Evolutionary conservation across 345 rosid species (phyloP).

Genomic region (Clarkia xantiana): DNA sequence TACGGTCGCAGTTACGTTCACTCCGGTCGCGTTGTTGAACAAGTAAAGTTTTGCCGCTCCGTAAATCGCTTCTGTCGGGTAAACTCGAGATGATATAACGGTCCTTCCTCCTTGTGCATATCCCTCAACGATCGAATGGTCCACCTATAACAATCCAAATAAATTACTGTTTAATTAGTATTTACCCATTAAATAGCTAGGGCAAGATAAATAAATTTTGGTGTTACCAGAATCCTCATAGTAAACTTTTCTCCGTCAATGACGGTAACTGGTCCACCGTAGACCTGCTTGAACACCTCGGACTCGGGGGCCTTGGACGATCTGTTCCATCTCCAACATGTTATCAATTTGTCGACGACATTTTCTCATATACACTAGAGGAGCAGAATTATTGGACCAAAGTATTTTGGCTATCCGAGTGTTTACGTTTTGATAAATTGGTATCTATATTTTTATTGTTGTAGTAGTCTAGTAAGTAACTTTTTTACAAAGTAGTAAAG

Average conservation of each 20-base stretch:
- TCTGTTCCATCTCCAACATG: constrained; percentile 20
- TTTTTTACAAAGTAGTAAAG: too few species aligned
- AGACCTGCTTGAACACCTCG: constrained; percentile 42
- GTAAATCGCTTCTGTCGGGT: constrained; percentile 74
- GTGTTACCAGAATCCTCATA: constrained; percentile 71
- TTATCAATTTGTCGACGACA: too few species aligned
- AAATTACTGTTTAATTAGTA: neutral
- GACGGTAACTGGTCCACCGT: constrained; percentile 59
- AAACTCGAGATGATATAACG: constrained; percentile 67
- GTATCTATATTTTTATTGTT: too few species aligned
- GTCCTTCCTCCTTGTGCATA: constrained; percentile 79
- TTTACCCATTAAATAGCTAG: neutral
- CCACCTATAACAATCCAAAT: constrained; percentile 32
- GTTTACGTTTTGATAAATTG: too few species aligned
- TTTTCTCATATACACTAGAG: too few species aligned
- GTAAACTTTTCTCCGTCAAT: constrained; percentile 46
- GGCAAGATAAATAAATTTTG: too few species aligned
- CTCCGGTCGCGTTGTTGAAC: constrained; percentile 74
- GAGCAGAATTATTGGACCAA: too few species aligned
- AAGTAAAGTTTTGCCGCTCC: constrained; percentile 60
- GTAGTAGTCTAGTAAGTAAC: too few species aligned
- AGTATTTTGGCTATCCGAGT: too few species aligned
- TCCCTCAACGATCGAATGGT: constrained; percentile 88
- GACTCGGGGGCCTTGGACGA: constrained; percentile 57
- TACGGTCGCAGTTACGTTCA: constrained; percentile 55